Evolutionary conservation across 257 asterid species (phyloP).

Genomic region (Lithospermum erythrorhizon): DNA sequence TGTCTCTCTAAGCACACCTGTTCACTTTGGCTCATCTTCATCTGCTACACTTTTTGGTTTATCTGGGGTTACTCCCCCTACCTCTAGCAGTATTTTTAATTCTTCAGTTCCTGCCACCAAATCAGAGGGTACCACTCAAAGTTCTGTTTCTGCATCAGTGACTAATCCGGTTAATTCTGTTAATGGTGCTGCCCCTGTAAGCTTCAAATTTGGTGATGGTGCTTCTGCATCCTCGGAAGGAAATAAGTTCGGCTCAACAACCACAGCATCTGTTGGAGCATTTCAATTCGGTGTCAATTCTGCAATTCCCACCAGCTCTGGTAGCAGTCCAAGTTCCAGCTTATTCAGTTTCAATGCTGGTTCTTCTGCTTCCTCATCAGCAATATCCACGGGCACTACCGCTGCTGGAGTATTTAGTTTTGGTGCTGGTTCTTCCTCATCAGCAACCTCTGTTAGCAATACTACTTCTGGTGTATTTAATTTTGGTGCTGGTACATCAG

Average conservation of each 20-base stretch:
- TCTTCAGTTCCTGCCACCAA: slow-evolving; percentile 10
- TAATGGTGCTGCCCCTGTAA: background rate
- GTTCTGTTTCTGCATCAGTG: slow-evolving; percentile 7
- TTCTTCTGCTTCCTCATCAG: slow-evolving; percentile 17
- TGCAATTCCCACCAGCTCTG: background rate
- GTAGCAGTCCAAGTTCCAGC: background rate
- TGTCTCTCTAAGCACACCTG: slow-evolving; percentile 8
- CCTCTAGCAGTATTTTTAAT: slow-evolving; percentile 11
- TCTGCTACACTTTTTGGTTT: slow-evolving; percentile 3
- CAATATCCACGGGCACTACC: slow-evolving; percentile 1
- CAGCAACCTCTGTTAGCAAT: slow-evolving; percentile 22
- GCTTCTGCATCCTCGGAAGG: background rate
- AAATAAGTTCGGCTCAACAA: background rate
- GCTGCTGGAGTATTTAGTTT: slow-evolving; percentile 13
- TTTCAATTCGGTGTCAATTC: background rate
- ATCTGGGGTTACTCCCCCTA: slow-evolving; percentile 13
- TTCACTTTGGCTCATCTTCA: slow-evolving; percentile 17
- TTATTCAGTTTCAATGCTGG: background rate
- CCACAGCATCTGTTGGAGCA: background rate
- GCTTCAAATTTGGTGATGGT: background rate
- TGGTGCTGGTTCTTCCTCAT: slow-evolving; percentile 31
- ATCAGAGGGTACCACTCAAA: slow-evolving; percentile 8
- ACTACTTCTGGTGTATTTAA: slow-evolving; percentile 19
- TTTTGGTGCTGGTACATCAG: slow-evolving; percentile 25
- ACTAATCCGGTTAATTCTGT: background rate